Percentiles rank a stretch among this genome's conserved stretches.
These are phyloP conservation scores for Chaetomium strumarium DNA, from an alignment of 2,329 filamentous ascomycete species.

Conservation along the genomic window DNA sequence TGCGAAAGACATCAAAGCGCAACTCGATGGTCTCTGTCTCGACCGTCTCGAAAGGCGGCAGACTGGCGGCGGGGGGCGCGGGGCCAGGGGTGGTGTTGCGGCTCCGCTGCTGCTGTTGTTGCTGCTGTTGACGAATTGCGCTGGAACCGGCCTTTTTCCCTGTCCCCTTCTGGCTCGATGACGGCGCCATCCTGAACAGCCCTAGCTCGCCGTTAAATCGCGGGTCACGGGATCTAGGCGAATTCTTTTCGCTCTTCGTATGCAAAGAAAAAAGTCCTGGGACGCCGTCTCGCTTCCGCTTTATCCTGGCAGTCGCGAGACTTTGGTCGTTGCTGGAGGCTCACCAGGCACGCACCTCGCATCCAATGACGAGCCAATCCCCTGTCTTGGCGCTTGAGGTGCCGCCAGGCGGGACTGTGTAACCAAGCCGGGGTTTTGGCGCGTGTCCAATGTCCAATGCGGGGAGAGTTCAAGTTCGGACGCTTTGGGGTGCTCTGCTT, in stretches of 20 bases:
- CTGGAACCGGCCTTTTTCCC: constrained; percentile 58
- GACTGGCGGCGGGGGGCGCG: constrained; percentile 42
- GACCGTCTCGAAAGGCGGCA: constrained; percentile 49
- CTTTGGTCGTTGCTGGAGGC: constrained; percentile 16
- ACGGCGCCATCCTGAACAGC: constrained; percentile 47
- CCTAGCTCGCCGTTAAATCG: constrained; percentile 2
- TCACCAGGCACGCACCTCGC: constrained; percentile 19
- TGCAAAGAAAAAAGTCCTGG: not conserved
- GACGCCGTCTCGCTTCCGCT: constrained; percentile 12
- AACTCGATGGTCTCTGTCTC: constrained; percentile 64
- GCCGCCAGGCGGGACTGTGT: not conserved
- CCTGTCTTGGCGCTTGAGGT: constrained; percentile 12
- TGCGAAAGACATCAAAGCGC: constrained; percentile 51
- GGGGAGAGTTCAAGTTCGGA: not conserved
- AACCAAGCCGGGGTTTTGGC: not conserved
- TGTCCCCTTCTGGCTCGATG: constrained; percentile 54
- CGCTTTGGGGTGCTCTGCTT: too few species aligned
- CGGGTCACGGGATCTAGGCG: not conserved
- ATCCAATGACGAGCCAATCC: constrained; percentile 18
- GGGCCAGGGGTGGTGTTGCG: constrained; percentile 72
- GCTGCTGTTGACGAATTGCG: constrained; percentile 58
- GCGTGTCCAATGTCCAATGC: not conserved
- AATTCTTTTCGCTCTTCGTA: not conserved
- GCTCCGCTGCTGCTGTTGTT: constrained; percentile 53
- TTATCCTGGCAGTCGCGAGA: constrained; percentile 1